phyloP scores from a whole-genome alignment of 169 alveolate species.

The Hepatocystis sp. region DNA sequence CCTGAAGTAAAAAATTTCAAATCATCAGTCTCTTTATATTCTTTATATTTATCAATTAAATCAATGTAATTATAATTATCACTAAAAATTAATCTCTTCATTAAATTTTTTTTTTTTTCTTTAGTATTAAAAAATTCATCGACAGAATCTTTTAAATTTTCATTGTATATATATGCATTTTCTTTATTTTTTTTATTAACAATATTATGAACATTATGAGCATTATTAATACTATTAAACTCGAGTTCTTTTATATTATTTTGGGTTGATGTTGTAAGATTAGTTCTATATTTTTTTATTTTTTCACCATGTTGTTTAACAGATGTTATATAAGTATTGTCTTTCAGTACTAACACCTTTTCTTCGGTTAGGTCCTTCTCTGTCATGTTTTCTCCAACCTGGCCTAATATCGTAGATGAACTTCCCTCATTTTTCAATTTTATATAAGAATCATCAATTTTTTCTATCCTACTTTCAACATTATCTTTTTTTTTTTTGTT shows the following conservation, averaged over 20 bases:
- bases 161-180: constrained; percentile 21
- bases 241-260: neutral
- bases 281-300: no score
- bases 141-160: constrained; percentile 37
- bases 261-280: no score
- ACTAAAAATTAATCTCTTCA: constrained; percentile 59
- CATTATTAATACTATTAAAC: neutral
- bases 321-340: no score
- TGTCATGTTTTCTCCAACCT: no score
- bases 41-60: constrained; percentile 30
- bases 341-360: no score
- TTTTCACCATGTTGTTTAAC: no score
- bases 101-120: constrained; percentile 53
- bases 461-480: neutral
- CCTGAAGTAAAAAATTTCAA: constrained; percentile 32
- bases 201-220: no score
- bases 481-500: neutral
- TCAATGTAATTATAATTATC: constrained; percentile 44
- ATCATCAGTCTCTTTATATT: constrained; percentile 18
- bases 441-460: neutral
- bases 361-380: no score
- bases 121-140: constrained; percentile 45
- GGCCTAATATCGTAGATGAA: neutral
- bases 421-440: neutral
- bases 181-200: neutral